Evolutionary conservation across 2,329 filamentous ascomycete species (phyloP).

Genomic region (Westerdykella sp.): DNA sequence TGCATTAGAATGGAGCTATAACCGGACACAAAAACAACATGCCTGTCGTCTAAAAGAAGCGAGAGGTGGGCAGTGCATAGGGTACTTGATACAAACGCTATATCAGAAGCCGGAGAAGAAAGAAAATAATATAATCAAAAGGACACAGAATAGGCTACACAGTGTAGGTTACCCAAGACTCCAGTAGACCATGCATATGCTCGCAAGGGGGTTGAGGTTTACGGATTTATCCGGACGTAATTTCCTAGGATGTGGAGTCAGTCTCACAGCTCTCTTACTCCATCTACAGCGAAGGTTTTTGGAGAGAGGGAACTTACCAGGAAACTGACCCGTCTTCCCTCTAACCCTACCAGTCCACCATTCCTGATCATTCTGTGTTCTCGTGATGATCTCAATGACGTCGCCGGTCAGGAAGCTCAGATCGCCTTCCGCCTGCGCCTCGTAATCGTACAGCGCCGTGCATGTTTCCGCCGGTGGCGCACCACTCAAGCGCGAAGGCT

Average conservation of each 20-base stretch:
- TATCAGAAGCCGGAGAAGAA: not conserved
- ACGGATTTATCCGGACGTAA: not conserved
- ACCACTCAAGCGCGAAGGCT: conserved; percentile 67
- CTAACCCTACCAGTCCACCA: conserved; percentile 88
- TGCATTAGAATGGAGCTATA: no score
- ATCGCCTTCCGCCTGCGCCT: conserved; percentile 90
- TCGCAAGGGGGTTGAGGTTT: not conserved
- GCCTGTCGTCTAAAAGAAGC: not conserved
- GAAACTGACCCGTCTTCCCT: conserved; percentile 84
- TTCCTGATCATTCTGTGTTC: conserved; percentile 88
- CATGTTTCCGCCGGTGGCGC: conserved; percentile 66
- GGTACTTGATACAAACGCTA: not conserved
- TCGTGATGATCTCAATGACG: conserved; percentile 75
- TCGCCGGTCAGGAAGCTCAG: conserved; percentile 86
- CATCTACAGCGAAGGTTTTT: not conserved
- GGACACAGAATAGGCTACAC: no score
- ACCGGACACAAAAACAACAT: no score
- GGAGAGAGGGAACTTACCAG: conserved; percentile 56
- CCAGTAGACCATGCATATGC: not conserved
- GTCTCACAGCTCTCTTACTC: not conserved
- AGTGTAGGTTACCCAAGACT: no score
- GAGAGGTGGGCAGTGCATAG: not conserved
- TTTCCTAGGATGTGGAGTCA: not conserved
- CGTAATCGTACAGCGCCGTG: conserved; percentile 92
- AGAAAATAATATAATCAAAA: no score